Evolutionary conservation across 352 stramenopile species (phyloP).

Genomic region (Thalassiosira mediterranea): DNA sequence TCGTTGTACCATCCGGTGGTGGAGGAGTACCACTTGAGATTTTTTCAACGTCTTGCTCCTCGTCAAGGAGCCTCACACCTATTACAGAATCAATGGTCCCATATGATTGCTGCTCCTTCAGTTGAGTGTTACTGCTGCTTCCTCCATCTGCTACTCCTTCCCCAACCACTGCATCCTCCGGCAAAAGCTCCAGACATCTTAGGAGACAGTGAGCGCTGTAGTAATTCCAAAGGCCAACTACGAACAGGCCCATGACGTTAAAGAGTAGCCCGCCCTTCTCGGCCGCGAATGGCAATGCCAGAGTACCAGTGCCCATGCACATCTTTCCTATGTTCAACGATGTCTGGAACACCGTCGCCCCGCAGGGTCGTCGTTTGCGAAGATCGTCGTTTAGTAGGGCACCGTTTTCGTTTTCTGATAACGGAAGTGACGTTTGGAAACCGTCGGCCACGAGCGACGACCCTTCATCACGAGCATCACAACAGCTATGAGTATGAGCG

Average conservation of each 20-base stretch:
- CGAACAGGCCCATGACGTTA: conserved; percentile 53
- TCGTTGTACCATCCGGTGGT: conserved; percentile 61
- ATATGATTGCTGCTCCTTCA: conserved; percentile 10
- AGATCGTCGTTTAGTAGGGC: too few species aligned
- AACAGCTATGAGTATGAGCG: too few species aligned
- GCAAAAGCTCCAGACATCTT: conserved; percentile 38
- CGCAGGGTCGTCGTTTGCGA: too few species aligned
- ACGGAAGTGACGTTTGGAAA: too few species aligned
- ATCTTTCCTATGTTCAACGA: conserved; percentile 66
- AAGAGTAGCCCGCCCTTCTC: conserved; percentile 72
- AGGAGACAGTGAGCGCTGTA: conserved; percentile 61
- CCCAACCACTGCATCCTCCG: background rate
- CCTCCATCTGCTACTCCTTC: background rate
- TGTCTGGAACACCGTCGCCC: too few species aligned
- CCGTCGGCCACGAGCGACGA: too few species aligned
- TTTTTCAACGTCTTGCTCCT: too few species aligned
- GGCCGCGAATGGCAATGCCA: conserved; percentile 71
- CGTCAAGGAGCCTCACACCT: too few species aligned
- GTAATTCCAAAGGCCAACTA: conserved; percentile 75
- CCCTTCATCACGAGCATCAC: too few species aligned
- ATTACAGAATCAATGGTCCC: too few species aligned
- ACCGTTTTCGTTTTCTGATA: too few species aligned
- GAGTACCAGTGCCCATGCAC: conserved; percentile 74
- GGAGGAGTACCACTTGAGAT: too few species aligned
- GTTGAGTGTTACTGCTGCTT: background rate